Base-by-base conservation (phyloP, 1,284 basidiomycete species). In the Stereum hirsutum region DNA sequence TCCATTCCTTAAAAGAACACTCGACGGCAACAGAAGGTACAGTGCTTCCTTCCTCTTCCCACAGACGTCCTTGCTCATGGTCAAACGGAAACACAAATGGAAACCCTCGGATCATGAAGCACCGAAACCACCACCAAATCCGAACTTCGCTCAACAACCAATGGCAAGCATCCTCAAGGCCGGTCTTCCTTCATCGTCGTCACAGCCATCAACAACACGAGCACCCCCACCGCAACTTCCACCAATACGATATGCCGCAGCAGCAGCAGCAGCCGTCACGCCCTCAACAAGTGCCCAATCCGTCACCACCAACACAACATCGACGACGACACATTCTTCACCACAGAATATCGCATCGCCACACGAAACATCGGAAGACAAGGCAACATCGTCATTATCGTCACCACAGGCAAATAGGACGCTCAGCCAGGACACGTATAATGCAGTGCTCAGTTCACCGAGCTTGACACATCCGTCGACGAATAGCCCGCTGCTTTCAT, bases 201-300 rank as follows among this genome's bases (percentile, higher is more conserved):
- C n/a, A n/a, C 20, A 62, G 74, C n/a, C n/a, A n/a, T 37, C 61
- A 69, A 48, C 66, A 77, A 45, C 71, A 49, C 70, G 66, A 36
- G 63, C 69, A 57, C 39, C 69, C n/a, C 60, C 35, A 20, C 43
- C 46, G n/a, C 17, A 75, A 17, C 59, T 89, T 41, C 86, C 91
- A 21, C 88, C 91, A 8, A 90, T 95, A 57, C 76, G 88, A 40
- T 97, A 97, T 57, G 89, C 94, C 26, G 81, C 90, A 6, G 92
- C 91, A 0, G 93, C 92, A 2, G 92, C 91, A 1, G 91, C 90
- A 0, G 89, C 88, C 3, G 85, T 87, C 12, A 63, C 72, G 15
- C 57, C 75, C 38, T 55, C 70, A 51, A 20, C 53, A 8, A 42
- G 57, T 40, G 35, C 51, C 44, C 50, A 51, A 42, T 49, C 41